Evolutionary conservation across 2,329 filamentous ascomycete species (phyloP), one percentile per base, ranked within the genome.

Genomic region (Aspergillus sojae): DNA sequence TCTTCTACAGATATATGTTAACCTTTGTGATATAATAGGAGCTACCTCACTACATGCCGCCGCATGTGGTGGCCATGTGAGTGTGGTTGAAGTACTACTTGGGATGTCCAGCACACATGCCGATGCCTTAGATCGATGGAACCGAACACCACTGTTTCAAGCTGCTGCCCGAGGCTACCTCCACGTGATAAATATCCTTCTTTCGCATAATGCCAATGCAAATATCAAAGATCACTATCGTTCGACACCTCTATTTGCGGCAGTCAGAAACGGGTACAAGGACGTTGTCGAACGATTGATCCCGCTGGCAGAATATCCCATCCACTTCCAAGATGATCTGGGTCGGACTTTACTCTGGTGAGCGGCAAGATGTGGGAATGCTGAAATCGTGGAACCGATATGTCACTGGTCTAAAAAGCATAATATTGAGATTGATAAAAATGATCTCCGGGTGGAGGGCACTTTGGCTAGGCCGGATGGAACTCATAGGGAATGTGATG

Each of bases 281-380:
- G 16, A 21, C 16, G 41, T 21, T n/a, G 6, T 2, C n/a, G 19
- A 21, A 43, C 41, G 41, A 0, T 11, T 43, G 41, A 43, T 43
- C 5, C 0, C 41, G 1, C n/a, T 43, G 6, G n/a, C 41, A n/a
- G 19, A 21, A 1, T 1, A 1, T 6, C 1, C 16, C 2, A 43
- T 43, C 4, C 16, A 21, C 41, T 43, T 43, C 9, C n/a, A 10
- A 9, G 5, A 21, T 43, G 41, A 9, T 1, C 10, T 43, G 5
- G 19, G 5, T 21, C 41, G 10, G 4, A 43, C n/a, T 4, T 43
- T 21, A 10, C 1, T 11, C 4, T 21, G 41, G 41, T 43, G 41
- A 6, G 41, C 41, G 1, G n/a, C 5, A 21, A 43, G 19, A 43
- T n/a, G 4, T 21, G 41, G 41, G 6, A 0, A 21, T 2, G 7